Evolutionary conservation across 176 grass and related monocot species (phyloP), one percentile per base, ranked within the genome.

Genomic region (sorghum (Sorghum bicolor)): DNA sequence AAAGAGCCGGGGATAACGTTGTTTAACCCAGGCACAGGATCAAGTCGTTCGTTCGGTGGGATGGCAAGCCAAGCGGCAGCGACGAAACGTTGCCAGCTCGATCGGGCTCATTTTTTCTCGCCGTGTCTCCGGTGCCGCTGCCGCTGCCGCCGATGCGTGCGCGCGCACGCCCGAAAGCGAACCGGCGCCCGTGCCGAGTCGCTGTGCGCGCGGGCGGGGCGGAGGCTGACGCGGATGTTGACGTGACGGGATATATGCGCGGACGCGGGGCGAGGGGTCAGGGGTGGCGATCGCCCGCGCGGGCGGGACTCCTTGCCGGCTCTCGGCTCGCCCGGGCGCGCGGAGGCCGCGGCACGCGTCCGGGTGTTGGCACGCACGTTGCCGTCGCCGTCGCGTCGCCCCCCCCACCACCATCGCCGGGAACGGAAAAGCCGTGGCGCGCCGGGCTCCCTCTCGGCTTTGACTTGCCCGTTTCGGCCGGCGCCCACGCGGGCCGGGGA

Each of bases 391-490:
- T 29, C 15, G 67, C n/a, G n/a, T n/a, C n/a, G n/a, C n/a, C n/a
- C n/a, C 43, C 6, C 26, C 44, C 36, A n/a, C 34, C 33, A 17
- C 32, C 17, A n/a, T n/a, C 28, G 29, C 64, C 64, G 78, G 44
- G 45, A 69, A 81, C 22, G 64, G 78, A 55, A 69, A 81, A 81
- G 78, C 44, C 29, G 63, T 66, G 7, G 6, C 64, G 13, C 53
- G n/a, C 8, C 26, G 43, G 34, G 22, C 6, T 38, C 14, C 75
- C 47, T 65, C 15, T 44, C 39, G 38, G 31, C 82, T 39, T 39
- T 85, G 82, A 85, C 77, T 76, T 74, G 81, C 61, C 69, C 22
- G 31, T 53, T 71, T 41, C 79, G 79, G 76, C 28, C 1, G 41
- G 8, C 25, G 26, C 39, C 19, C 5, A 8, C 41, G 41, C 11